Base-by-base conservation (phyloP, 257 asterid genomes). In the Verbena officinalis region DNA sequence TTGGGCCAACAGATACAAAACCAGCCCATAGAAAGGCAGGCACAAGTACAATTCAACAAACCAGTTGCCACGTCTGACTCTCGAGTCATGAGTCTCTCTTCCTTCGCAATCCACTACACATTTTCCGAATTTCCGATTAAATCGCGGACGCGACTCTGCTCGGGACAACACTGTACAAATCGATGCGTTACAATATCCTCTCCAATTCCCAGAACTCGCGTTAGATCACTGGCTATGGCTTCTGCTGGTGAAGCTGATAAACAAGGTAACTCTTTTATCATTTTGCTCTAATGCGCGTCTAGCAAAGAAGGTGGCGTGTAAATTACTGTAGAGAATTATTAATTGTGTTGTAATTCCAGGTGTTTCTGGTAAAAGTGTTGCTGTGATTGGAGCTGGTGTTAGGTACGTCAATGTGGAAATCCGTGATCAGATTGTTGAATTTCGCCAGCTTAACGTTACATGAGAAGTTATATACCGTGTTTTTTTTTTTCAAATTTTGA, bases 301-400 rank as follows among this genome's bases (percentile, higher is more conserved):
- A n/a, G 14, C 50, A 33, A 6, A 34, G 34, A 5, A 22, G 9
- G 31, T 13, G 43, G 12, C 48, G 6, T 49, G 31, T 11, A n/a
- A 38, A 65, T 23, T 53, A 6, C 31, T 30, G 27, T 42, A 5
- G 42, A 55, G 71, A 22, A 57, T n/a, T 46, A 5, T 27, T 51
- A 13, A n/a, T 27, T 24, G 14, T 51, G 68, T 30, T 75, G 34
- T 14, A 15, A 63, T 54, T 71, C 64, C 79, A 81, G 95, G 80
- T 58, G 56, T 58, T 38, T 21, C 82, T 64, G 71, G 68, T 68
- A 78, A 73, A 68, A 81, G 74, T 69, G 91, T 86, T 70, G 97
- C 94, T 7, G 94, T 89, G 67, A 80, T 89, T 51, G 97, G 97
- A 57, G 97, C 97, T 61, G 97, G 97, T 55, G 94, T 84, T 49